Evolutionary conservation across 768 basidiomycete species (phyloP), one percentile per base, ranked within the genome.

Genomic region (Auricularia auricula-judae): DNA sequence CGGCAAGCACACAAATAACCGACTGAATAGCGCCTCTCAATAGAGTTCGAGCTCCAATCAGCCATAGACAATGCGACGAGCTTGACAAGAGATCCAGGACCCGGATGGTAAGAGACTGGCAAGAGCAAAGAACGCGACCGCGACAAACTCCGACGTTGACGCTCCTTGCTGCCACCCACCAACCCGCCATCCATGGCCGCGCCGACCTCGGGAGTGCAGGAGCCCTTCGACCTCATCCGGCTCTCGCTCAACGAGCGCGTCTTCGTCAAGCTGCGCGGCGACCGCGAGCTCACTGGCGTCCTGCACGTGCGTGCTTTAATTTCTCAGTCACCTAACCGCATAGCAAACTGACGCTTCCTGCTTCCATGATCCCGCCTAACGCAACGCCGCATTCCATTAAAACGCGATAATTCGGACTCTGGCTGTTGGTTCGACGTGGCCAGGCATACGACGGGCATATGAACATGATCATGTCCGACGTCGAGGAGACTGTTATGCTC

Each of bases 371-470:
- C 11, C 18, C 2, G 43, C 43, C 2, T 2, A 18, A 18, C 18
- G 43, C 43, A 44, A 44, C 43, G 18, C 43, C 2, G 10, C 43
- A 18, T 44, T 18, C 10, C 43, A 10, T 44, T 11, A 10, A 44
- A 10, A 44, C 43, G 43, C 43, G 3, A 44, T 18, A 18, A 44
- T 18, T n/a, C 34, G 60, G 11, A 16, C 8, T 11, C n/a, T 58
- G 21, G 59, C 5, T 36, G 43, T 56, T 29, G 51, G 11, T 66
- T 5, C 43, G 21, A 8, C 62, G 11, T 63, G 23, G 53, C 2
- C 71, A 99, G 97, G 97, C 97, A 23, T 98, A 98, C 72, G 97
- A 99, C 78, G 97, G 95, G n/a, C 97, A 98, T 76, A 98, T 98
- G 97, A 98, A 99, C 75, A 81, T 99, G 70, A 97, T 99, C 67